Base-by-base conservation (phyloP, 805 yeast genomes). In the Sungouiella thailandica region DNA sequence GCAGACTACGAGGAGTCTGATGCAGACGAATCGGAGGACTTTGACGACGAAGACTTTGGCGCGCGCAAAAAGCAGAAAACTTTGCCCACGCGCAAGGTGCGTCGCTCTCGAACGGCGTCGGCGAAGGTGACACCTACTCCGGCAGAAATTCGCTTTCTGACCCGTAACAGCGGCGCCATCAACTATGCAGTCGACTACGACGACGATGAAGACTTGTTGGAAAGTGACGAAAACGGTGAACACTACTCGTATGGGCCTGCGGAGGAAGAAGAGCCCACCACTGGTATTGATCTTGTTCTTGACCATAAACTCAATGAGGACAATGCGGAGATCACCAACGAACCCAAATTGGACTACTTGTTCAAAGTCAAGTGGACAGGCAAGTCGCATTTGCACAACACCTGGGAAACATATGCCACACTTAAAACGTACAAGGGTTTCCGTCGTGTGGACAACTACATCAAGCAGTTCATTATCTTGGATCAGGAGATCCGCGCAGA, bases 351-450 rank as follows among this genome's bases (percentile, higher is more conserved):
- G 32, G 78, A 75, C 39, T 80, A 68, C 49, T 71, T 76, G 31
- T 62, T 76, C 53, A 57, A 70, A 46, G 73, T 93, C 47, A 93
- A 93, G 62, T 93, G 99, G 98, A 69, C 74, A 13, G 85, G 76
- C 34, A 69, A 78, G 41, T 84, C 97, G 10, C 97, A 93, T 62
- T 68, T 93, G 41, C 99, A 93, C 61, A 93, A 90, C 57, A 81
- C 96, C 0, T 93, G 97, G 97, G 96, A 89, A 55, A 56, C 74
- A 2, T 88, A 82, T 60, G 61, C 58, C 9, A 57, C 61, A 3
- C 52, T 80, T 32, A 72, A 72, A 29, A 55, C 60, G 13, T 58
- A 68, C 41, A 80, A 80, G 54, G 98, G 99, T 27, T 68, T 76
- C 46, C 85, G 95, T 56, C 80, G 82, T 46, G 74, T 93, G 14